These are phyloP conservation scores for Coemansia sp. DNA, from an alignment of 192 early-diverging fungal genomes.

Conservation along the genomic window DNA sequence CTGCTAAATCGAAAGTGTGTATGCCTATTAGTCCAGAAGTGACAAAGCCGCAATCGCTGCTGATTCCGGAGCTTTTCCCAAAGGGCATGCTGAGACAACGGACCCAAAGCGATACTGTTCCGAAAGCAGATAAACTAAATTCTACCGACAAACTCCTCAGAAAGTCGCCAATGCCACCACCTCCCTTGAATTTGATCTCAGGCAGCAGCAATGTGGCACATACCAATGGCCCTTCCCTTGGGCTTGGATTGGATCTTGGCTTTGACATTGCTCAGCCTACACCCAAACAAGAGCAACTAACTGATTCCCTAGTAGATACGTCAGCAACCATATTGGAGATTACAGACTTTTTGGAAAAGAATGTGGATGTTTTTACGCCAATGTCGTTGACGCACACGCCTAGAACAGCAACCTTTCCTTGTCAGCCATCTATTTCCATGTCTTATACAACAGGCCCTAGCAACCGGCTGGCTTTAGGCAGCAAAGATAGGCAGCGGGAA, in stretches of 20 bases:
- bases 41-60: slow-evolving; percentile 34
- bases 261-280: slow-evolving; percentile 25
- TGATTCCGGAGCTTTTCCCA: slow-evolving; percentile 44
- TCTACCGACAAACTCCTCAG: background rate
- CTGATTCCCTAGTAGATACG: background rate
- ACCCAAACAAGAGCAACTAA: background rate
- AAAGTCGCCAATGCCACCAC: slow-evolving; percentile 1
- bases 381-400: slow-evolving; percentile 5
- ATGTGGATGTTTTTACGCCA: slow-evolving; percentile 45
- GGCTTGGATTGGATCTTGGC: slow-evolving; percentile 40
- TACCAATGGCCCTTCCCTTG: slow-evolving; percentile 5
- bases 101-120: background rate
- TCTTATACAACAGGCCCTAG: background rate
- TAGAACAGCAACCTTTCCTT: slow-evolving; percentile 11
- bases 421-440: background rate
- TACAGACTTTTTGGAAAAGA: slow-evolving; percentile 33
- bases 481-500: slow-evolving; percentile 13
- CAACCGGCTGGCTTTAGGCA: background rate
- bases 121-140: background rate
- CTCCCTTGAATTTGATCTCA: background rate
- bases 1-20: background rate
- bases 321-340: slow-evolving; percentile 36
- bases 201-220: background rate
- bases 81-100: slow-evolving; percentile 26
- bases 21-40: slow-evolving; percentile 19